phyloP scores from a whole-genome alignment of 768 basidiomycete genomes.

The Lactarius quietus region DNA sequence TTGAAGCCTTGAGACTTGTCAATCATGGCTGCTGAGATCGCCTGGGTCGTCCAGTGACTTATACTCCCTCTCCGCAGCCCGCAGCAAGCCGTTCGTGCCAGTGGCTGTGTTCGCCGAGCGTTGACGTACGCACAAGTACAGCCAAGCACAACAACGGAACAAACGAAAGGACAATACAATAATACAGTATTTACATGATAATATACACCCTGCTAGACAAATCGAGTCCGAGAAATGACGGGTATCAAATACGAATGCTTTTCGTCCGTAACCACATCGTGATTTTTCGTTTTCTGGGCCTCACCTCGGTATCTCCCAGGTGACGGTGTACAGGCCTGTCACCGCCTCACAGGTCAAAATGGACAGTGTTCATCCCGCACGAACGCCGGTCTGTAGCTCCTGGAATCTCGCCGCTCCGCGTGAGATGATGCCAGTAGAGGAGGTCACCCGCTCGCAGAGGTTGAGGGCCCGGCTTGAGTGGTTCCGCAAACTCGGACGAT shows the following conservation, averaged over 20 bases:
- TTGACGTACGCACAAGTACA: not conserved
- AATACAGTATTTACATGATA: not conserved
- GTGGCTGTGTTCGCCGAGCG: not conserved
- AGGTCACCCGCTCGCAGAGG: slow-evolving; percentile 52
- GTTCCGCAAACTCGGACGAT: slow-evolving; percentile 35
- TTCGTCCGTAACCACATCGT: not conserved
- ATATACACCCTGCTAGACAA: not conserved
- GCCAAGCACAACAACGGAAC: not conserved
- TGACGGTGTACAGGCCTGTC: not conserved
- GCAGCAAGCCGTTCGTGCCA: not conserved
- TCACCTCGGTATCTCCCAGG: not conserved
- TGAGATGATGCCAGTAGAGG: slow-evolving; percentile 74
- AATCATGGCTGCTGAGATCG: slow-evolving; percentile 15
- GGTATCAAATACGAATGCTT: not conserved
- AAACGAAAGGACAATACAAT: not conserved
- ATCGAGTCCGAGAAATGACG: not conserved
- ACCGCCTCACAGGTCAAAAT: slow-evolving; percentile 25
- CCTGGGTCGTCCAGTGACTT: not conserved
- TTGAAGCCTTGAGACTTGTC: slow-evolving; percentile 18
- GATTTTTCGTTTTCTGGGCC: not conserved
- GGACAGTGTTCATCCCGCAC: slow-evolving; percentile 28
- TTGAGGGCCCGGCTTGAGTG: slow-evolving; percentile 35
- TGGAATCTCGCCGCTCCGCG: slow-evolving; percentile 67
- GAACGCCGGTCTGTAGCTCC: slow-evolving; percentile 60
- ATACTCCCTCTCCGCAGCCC: not conserved